Percentiles rank a stretch among this genome's conserved stretches.
Conservation (phyloP, 305 asterid species). For the Solanum hybrid region DNA sequence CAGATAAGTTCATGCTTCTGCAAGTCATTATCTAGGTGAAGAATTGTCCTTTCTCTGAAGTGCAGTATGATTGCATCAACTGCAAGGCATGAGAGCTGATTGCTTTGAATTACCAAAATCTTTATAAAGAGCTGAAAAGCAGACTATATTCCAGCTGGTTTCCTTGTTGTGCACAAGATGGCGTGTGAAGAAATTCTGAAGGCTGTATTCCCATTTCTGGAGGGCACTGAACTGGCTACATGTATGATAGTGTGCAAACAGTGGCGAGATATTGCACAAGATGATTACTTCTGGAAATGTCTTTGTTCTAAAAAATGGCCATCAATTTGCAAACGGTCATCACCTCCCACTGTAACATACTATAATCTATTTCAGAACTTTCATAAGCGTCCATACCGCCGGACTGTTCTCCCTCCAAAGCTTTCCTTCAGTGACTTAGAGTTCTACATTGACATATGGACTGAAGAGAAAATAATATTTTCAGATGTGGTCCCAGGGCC, state of each 20-base stretch:
- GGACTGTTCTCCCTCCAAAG: conserved; percentile 62
- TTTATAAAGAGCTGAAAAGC: neutral
- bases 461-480: conserved; percentile 53
- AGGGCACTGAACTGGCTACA: conserved; percentile 64
- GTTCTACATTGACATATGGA: conserved; percentile 83
- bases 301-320: conserved; percentile 86
- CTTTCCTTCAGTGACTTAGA: conserved; percentile 78
- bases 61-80: neutral
- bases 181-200: conserved; percentile 56
- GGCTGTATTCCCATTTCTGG: conserved; percentile 80
- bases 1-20: neutral
- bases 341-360: conserved; percentile 55
- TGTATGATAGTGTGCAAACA: conserved; percentile 72
- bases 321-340: conserved; percentile 59
- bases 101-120: neutral
- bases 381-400: conserved; percentile 39
- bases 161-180: conserved; percentile 27
- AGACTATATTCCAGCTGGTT: neutral
- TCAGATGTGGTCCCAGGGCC: conserved; percentile 86
- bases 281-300: conserved; percentile 94
- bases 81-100: neutral
- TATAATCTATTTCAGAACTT: conserved; percentile 48
- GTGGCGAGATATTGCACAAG: conserved; percentile 65
- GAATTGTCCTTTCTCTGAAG: neutral
- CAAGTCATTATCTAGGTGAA: neutral